phyloP scores from a whole-genome alignment of 345 rosid species.

The Salix dunnii region DNA sequence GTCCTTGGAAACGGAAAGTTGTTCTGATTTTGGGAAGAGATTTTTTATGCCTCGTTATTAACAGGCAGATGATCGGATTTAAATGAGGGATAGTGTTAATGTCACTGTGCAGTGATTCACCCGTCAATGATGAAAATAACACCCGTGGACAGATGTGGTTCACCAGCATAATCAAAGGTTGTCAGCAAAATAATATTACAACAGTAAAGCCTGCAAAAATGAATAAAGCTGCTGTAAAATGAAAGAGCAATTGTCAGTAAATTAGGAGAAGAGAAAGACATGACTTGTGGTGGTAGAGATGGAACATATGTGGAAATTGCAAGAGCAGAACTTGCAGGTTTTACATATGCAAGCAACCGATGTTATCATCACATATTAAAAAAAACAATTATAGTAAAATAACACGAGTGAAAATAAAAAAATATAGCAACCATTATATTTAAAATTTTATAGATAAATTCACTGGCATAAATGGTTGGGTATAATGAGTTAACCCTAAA shows the following conservation, averaged over 20 bases:
- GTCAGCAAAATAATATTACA: no score
- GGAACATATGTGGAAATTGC: background rate
- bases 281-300: background rate
- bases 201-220: no score
- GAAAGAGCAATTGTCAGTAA: background rate
- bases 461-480: no score
- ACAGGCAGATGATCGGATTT: background rate
- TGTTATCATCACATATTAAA: no score
- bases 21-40: background rate
- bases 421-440: no score
- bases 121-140: background rate
- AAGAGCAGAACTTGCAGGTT: background rate
- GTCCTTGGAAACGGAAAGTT: background rate
- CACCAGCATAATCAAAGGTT: no score
- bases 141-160: background rate
- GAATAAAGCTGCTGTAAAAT: background rate
- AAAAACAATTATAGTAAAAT: no score
- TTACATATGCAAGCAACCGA: background rate
- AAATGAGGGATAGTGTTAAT: background rate
- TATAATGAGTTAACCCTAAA: no score
- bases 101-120: background rate
- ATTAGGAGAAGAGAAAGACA: background rate
- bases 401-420: no score
- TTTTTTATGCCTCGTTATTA: conserved; percentile 2
- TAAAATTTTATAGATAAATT: no score